Base-by-base conservation (phyloP, 2,329 filamentous ascomycete species). In the Stagonosporopsis chrysanthemi region DNA sequence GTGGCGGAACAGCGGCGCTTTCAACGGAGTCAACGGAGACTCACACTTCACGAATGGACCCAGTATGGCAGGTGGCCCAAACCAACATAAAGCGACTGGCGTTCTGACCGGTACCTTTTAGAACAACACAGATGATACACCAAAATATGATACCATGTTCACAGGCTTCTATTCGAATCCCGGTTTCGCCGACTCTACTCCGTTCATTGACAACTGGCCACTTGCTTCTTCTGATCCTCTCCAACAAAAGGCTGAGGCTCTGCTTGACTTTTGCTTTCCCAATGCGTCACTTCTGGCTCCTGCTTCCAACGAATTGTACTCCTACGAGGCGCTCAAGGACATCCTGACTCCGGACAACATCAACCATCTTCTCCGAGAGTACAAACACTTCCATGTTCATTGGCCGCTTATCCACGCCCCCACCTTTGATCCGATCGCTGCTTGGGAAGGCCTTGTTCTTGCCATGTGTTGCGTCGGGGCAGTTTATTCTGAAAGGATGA, bases 391-490 rank as follows among this genome's bases (percentile, higher is more conserved):
- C 74, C 87, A 91, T 73, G 83, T 85, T 59, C 89, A 92, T 74
- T 90, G 90, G 79, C 86, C 89, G 19, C 82, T 90, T 64, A 82
- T 92, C 49, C 89, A 92, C 70, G 82, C 89, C 72, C 84, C 88
- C 33, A 90, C 88, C 8, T 90, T 92, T 76, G 84, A 86, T 69
- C 83, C 90, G 50, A 80, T 84, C 60, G 83, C 87, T 60, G 84
- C 86, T 43, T 87, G 88, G 71, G 86, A 87, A 58, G 87, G 88
- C 62, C 81, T 92, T 59, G 78, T 90, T 46, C 82, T 90, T 58
- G 83, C 83, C 60, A 89, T 92, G 81, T 86, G 89, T 68, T 90
- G 87, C 71, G 82, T 90, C 66, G 90, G 90, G 35, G 89, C 89
- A 38, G 89, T 90, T 55, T 92, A 92, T 75, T 90, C 89, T 48